Evolutionary conservation across 75 land plant species (phyloP).

Genomic region (Pinus albicaulis): DNA sequence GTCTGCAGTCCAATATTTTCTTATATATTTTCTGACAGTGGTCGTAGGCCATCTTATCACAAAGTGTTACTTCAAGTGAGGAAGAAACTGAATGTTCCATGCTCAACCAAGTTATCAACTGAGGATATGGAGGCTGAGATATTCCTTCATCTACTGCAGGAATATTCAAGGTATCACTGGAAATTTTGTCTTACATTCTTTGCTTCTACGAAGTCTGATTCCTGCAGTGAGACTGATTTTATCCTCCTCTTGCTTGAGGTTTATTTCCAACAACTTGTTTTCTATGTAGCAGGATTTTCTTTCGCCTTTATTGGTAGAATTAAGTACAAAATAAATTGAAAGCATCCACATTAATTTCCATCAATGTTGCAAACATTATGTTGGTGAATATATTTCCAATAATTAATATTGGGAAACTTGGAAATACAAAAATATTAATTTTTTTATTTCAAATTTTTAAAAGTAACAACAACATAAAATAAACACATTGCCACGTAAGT

Average conservation of each 20-base stretch:
- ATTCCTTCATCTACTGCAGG: constrained; percentile 76
- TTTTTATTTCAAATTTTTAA: too few species aligned
- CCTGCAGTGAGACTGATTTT: too few species aligned
- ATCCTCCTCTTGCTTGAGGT: background rate
- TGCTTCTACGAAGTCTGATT: background rate
- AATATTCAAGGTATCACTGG: constrained; percentile 64
- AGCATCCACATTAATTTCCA: background rate
- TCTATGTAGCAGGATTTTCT: background rate
- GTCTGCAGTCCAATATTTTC: background rate
- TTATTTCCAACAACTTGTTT: background rate
- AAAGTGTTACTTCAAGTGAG: constrained; percentile 74
- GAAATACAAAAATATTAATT: too few species aligned
- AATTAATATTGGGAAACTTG: too few species aligned
- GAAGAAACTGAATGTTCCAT: constrained; percentile 71
- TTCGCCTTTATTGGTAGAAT: background rate
- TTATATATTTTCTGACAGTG: constrained; percentile 39
- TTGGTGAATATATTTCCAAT: too few species aligned
- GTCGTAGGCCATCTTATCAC: constrained; percentile 93
- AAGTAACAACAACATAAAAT: too few species aligned
- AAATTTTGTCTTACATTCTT: background rate
- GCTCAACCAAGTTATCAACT: constrained; percentile 83
- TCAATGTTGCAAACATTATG: background rate
- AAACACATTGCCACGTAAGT: too few species aligned
- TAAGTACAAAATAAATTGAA: background rate
- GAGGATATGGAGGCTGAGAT: constrained; percentile 93